Evolutionary conservation across 2,329 filamentous ascomycete species (phyloP), one percentile per base, ranked within the genome.

Genomic region (Penicillium sp.): DNA sequence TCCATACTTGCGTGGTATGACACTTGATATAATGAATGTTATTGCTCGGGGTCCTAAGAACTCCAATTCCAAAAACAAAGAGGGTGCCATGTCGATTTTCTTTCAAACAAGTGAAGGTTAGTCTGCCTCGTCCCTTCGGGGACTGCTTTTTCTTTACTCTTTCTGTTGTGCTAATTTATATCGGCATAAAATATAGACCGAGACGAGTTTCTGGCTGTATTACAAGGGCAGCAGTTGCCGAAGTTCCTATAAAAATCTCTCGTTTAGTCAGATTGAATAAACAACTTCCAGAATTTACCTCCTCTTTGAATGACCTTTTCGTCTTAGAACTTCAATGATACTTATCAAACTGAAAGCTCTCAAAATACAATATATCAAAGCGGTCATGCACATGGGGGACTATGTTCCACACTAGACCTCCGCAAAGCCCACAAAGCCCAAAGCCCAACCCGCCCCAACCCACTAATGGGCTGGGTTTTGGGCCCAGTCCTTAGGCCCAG

Each of bases 21-120:
- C 62, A 21, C 57, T 73, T 19, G 70, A 73, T 48, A 62, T 73
- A 63, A 64, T 66, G 39, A 65, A 67, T 35, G 64, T 73, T 10
- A 58, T 64, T 19, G 63, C 71, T 8, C 66, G 63, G 10, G 54
- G 59, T n/a, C 61, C 70, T 7, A 72, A 63, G 41, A 60, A 62
- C 13, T 61, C 60, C 1, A 66, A 50, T 25, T 42, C 48, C 41
- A 58, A 58, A 6, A 60, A 50, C 35, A 64, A 55, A 19, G 58
- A 58, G 29, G 67, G 69, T 15, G 57, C 64, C 10, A 56, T 73
- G 19, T 66, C 65, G 1, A 69, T 73, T 41, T 57, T 50, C 17
- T 73, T 73, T 58, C 52, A 62, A n/a, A 61, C 38, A 23, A 49
- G 51, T 9, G 50, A 62, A 61, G 70, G 70, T 70, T 10, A 55